These are phyloP conservation scores for Pyrus bretschneideri DNA, from an alignment of 306 rosid genomes.

Conservation along the genomic window DNA sequence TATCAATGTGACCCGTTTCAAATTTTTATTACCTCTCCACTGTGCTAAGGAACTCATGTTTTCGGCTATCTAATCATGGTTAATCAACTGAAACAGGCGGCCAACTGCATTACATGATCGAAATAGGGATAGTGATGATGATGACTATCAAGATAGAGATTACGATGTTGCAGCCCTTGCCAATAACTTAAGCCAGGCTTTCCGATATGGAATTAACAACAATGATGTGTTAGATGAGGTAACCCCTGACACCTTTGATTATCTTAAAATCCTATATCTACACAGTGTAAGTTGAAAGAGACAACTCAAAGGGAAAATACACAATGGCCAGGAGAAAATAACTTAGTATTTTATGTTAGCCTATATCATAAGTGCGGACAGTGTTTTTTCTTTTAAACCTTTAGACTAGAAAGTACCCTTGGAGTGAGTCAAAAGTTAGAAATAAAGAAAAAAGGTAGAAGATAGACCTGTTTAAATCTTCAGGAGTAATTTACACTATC, in stretches of 20 bases:
- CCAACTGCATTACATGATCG: constrained; percentile 91
- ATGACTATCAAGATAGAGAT: constrained; percentile 94
- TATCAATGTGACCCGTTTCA: not conserved
- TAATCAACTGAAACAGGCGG: constrained; percentile 56
- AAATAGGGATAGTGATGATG: constrained; percentile 90
- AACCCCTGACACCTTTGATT: not conserved
- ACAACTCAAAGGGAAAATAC: too few relatives aligned
- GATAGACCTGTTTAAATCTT: not conserved
- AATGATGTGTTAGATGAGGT: constrained; percentile 92
- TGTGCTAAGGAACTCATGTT: not conserved
- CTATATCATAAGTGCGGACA: too few relatives aligned
- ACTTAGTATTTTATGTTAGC: too few relatives aligned
- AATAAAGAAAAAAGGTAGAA: too few relatives aligned
- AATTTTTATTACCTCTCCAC: not conserved
- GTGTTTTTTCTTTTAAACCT: too few relatives aligned
- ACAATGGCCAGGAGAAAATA: too few relatives aligned
- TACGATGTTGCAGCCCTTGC: constrained; percentile 97
- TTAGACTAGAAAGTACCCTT: not conserved
- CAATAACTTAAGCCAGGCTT: constrained; percentile 92
- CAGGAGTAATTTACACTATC: not conserved
- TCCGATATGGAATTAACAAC: constrained; percentile 84
- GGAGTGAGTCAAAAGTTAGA: not conserved
- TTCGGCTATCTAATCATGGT: constrained; percentile 7
- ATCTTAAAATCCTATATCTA: not conserved
- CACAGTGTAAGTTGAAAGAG: not conserved